phyloP scores from a whole-genome alignment of 1,284 basidiomycete species.

The Boletus mariae region DNA sequence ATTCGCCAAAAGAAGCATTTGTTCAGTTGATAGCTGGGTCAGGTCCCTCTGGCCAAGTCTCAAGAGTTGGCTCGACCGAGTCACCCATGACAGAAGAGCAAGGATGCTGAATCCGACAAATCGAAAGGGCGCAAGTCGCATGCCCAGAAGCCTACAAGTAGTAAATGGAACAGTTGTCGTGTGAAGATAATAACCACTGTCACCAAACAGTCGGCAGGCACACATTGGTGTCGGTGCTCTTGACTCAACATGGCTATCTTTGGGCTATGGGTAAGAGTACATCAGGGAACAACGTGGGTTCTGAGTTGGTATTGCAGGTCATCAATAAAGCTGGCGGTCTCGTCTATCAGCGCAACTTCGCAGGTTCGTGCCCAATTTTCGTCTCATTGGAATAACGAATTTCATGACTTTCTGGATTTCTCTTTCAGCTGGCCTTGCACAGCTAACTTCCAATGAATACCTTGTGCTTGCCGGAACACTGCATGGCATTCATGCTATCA shows the following conservation, averaged over 20 bases:
- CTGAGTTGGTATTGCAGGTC: slow-evolving; percentile 50
- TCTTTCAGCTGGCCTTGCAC: slow-evolving; percentile 75
- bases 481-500: slow-evolving; percentile 98
- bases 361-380: slow-evolving; percentile 49
- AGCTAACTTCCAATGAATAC: slow-evolving; percentile 93
- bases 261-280: slow-evolving; percentile 68
- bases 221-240: slow-evolving; percentile 3
- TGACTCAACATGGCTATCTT: slow-evolving; percentile 61
- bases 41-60: slow-evolving; percentile 44
- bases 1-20: slow-evolving; percentile 50
- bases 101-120: slow-evolving; percentile 10
- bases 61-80: slow-evolving; percentile 26
- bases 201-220: background rate
- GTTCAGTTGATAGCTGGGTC: slow-evolving; percentile 45
- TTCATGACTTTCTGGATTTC: slow-evolving; percentile 8
- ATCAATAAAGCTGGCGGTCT: slow-evolving; percentile 99
- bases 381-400: background rate
- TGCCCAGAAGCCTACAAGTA: slow-evolving; percentile 5
- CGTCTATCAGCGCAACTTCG: slow-evolving; percentile 90
- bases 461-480: slow-evolving; percentile 95
- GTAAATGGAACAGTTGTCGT: slow-evolving; percentile 5
- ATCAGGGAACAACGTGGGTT: background rate
- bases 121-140: slow-evolving; percentile 17
- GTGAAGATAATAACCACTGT: slow-evolving; percentile 6
- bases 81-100: slow-evolving; percentile 22